Evolutionary conservation across 2,329 filamentous ascomycete genomes (phyloP), one percentile per base, ranked within the genome.

Genomic region (Iodosphaeria phyllophila): DNA sequence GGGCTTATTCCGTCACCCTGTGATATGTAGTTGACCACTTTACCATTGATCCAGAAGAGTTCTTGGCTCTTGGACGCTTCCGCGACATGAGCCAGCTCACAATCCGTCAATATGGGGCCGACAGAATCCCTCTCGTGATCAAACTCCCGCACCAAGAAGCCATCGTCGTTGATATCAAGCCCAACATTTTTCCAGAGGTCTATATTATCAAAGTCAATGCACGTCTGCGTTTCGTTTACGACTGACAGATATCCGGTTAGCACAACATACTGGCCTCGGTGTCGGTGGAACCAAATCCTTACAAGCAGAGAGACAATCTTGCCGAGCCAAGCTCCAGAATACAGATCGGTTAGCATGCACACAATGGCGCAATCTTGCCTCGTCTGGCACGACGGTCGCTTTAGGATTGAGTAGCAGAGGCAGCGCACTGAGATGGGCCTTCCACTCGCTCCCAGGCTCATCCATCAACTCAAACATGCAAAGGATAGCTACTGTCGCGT

Each of bases 401-500:
- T 48, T 11, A 52, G 42, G 29, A 43, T 74, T 56, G 12, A 75
- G 49, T 1, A 66, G 64, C 33, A n/a, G n/a, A n/a, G 74, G 74
- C 0, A 73, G 63, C 1, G 69, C 70, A 34, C 65, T 73, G 5
- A 76, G 46, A 47, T 76, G 72, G 4, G 66, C 55, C 16, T 61
- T 58, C 69, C 69, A 76, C 12, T 69, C 68, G 0, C 57, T 55
- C 3, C 60, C 62, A 2, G 66, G 71, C 2, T 65, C 64, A 40
- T 74, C 68, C n/a, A 75, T 50, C 30, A 74, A 67, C 32, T 76
- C 71, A 38, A 74, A 75, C 1, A 71, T 64, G 30, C 68, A 74
- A 2, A 77, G 44, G 9, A 76, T 74, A 1, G 70, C 68, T 3
- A 69, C 69, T 3, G 71, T 68, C 6, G 69, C 67, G 13, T 74